Evolutionary conservation across 2,329 filamentous ascomycete genomes (phyloP), one percentile per base, ranked within the genome.

Genomic region (Pseudogymnoascus sp.): DNA sequence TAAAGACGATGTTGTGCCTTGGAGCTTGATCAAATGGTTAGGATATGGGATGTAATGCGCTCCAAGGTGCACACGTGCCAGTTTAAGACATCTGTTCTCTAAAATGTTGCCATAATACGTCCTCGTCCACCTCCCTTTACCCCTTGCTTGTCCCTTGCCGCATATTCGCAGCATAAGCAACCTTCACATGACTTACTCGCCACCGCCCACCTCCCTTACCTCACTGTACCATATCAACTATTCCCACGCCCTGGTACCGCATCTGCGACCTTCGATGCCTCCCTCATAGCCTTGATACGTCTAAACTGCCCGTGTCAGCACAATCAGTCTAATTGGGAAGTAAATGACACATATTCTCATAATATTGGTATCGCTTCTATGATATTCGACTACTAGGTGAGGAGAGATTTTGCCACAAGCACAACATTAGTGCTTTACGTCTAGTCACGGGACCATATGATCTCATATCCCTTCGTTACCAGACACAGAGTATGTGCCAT

Each of bases 1-100:
- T 9, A 52, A 52, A 19, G 45, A 52, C 5, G 45, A 52, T 52
- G 45, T 52, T 52, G 45, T 52, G 9, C 45, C 45, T 33, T 52
- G 45, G 45, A 52, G 26, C 45, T 18, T 52, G 6, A 13, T 52
- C 10, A 52, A 30, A 10, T 52, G 45, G 26, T 52, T 52, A 13
- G 45, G 45, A 13, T 33, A 52, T 26, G 45, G n/a, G 3, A 18
- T 3, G 3, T 52, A 52, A 30, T 52, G 38, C 38, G 12, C 10
- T 21, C 19, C n/a, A 18, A 9, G 34, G 34, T 18, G 34, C n/a
- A 37, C 5, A 35, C 15, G 34, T 37, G 9, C 3, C 34, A 6
- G n/a, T 37, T 37, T 15, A 15, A 8, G 34, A 15, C n/a, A 8
- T 37, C 4, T n/a, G 8, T n/a, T n/a, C 13, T 35, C 8, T 7